phyloP scores from a whole-genome alignment of 352 stramenopile genomes.

The Globisporangium viniferum region DNA sequence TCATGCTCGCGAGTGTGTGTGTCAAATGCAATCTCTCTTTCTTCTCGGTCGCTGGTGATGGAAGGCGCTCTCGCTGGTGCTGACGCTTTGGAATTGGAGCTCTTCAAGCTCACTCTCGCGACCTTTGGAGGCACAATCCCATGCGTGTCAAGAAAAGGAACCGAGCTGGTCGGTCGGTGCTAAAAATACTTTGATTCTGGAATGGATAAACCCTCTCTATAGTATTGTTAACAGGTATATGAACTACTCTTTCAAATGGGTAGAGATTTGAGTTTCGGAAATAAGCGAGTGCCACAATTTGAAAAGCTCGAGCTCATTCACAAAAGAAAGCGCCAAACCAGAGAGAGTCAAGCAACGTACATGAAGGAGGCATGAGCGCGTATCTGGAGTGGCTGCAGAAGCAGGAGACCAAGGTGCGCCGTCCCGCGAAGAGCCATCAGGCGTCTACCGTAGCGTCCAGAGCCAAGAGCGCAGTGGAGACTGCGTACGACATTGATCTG shows the following conservation, averaged over 20 bases:
- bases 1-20: conserved; percentile 42
- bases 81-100: not conserved
- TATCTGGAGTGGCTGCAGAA: conserved; percentile 48
- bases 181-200: not conserved
- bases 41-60: too few species aligned
- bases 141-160: too few species aligned
- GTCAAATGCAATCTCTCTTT: not conserved
- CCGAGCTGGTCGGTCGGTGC: too few species aligned
- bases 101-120: too few species aligned
- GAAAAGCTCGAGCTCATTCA: not conserved
- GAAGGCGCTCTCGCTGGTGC: not conserved
- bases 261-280: not conserved
- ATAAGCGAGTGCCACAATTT: not conserved
- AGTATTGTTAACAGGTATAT: not conserved
- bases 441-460: not conserved
- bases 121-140: too few species aligned
- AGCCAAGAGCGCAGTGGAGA: not conserved
- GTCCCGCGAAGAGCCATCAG: not conserved
- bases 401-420: conserved; percentile 29
- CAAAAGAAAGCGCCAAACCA: conserved; percentile 1
- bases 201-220: not conserved
- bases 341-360: not conserved
- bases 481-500: conserved; percentile 6
- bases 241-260: not conserved
- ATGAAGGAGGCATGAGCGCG: conserved; percentile 10